phyloP scores from a whole-genome alignment of 192 early-diverging fungal species.

The Backusella mclennaniae region DNA sequence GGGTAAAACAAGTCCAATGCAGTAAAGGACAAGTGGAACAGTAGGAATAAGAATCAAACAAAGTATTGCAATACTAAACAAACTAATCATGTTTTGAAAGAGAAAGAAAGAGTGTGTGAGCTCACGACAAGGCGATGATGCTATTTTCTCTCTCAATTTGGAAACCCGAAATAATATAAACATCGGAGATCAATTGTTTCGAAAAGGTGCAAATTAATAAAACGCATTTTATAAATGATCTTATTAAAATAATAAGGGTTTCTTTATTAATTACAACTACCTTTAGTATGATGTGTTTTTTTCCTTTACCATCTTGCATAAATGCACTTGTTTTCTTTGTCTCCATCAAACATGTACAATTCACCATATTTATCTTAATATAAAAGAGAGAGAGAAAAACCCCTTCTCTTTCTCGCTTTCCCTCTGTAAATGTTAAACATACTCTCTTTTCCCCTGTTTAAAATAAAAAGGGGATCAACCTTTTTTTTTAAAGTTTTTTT shows the following conservation, averaged over 20 bases:
- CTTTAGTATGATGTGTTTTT: not conserved
- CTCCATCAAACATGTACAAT: not conserved
- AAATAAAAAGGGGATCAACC: not conserved
- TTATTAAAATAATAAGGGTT: not conserved
- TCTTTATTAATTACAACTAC: not conserved
- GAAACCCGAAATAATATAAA: not conserved
- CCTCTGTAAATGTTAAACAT: not conserved
- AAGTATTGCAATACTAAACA: not conserved
- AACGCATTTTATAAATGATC: not conserved
- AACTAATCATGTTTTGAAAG: not conserved
- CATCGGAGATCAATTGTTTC: not conserved
- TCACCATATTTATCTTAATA: too few species aligned
- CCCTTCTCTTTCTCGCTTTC: too few species aligned
- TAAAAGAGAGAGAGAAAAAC: not conserved
- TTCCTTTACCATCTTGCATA: not conserved
- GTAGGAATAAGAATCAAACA: slow-evolving; percentile 21
- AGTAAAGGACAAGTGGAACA: slow-evolving; percentile 26
- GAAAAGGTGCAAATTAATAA: not conserved
- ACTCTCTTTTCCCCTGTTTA: not conserved
- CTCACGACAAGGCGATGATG: not conserved
- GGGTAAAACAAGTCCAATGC: slow-evolving; percentile 26
- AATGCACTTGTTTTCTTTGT: not conserved
- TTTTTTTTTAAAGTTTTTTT: too few species aligned
- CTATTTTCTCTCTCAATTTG: not conserved
- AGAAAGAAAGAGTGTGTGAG: not conserved